A percentile compares a stretch with the other conserved stretches of the same genome.
These are phyloP conservation scores for Aspergillus sp. DNA, from an alignment of 2,329 filamentous ascomycete species.

Conservation along the genomic window DNA sequence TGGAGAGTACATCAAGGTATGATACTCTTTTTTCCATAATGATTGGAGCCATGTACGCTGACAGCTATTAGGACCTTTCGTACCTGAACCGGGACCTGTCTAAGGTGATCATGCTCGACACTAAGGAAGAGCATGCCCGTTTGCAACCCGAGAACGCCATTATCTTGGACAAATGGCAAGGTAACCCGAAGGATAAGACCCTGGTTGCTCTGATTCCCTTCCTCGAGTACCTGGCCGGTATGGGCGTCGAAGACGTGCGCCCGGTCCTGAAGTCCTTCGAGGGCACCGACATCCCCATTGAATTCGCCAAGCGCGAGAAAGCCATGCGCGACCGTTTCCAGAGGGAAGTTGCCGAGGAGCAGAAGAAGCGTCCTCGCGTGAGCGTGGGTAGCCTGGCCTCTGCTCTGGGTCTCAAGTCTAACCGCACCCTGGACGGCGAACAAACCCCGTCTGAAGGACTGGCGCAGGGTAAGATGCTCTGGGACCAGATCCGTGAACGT, in stretches of 20 bases:
- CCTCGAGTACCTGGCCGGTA: conserved; percentile 92
- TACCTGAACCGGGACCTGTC: conserved; percentile 94
- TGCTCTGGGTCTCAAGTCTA: conserved; percentile 69
- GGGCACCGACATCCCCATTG: conserved; percentile 76
- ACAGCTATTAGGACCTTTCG: conserved; percentile 65
- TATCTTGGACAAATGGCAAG: conserved; percentile 80
- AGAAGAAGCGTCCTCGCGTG: conserved; percentile 51
- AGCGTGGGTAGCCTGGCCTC: conserved; percentile 62
- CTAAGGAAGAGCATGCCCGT: conserved; percentile 69
- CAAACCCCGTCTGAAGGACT: conserved; percentile 66
- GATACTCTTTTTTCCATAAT: conserved; percentile 52
- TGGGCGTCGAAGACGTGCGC: conserved; percentile 82
- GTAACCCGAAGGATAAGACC: conserved; percentile 71
- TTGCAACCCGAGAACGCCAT: conserved; percentile 96
- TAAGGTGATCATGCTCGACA: conserved; percentile 93
- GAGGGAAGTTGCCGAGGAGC: conserved; percentile 63
- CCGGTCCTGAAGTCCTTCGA: conserved; percentile 81
- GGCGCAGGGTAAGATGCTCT: conserved; percentile 91
- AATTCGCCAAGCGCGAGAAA: conserved; percentile 83
- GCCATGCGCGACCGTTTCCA: conserved; percentile 78
- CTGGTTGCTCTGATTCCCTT: conserved; percentile 88
- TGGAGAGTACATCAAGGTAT: conserved; percentile 90
- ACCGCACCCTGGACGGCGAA: conserved; percentile 56
- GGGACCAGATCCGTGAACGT: conserved; percentile 85
- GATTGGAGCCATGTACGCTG: not conserved